Evolutionary conservation across 768 basidiomycete genomes (phyloP), one percentile per base, ranked within the genome.

Genomic region (Hygrophorus pudorinus): DNA sequence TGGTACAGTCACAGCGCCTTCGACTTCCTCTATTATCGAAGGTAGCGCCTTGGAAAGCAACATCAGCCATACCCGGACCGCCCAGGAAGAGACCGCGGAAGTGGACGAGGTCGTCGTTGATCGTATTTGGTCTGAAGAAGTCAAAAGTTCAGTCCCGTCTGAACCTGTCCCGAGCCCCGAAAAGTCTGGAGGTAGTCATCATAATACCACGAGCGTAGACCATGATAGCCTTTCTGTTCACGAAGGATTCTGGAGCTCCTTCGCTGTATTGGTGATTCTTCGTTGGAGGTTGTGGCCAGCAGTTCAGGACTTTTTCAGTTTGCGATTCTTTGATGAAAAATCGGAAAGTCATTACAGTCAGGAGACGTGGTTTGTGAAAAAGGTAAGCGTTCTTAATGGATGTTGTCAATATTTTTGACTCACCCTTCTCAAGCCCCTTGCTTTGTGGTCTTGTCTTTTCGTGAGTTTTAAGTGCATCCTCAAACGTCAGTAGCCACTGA

Each of bases 81-180:
- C 56, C 28, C 54, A 59, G 13, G 65, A 59, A 29, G 62, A 67
- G 42, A 56, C 53, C 11, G 65, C 58, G 31, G 61, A 67, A 43
- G 76, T 86, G 6, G 75, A 88, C 58, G 75, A 84, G 63, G 75
- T 86, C 16, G 76, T 88, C 17, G 85, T 88, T 12, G 85, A 88
- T 59, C 72, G 83, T 38, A 63, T 69, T 27, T 84, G 81, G 82
- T 64, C 71, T 2, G 76, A 78, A 44, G 76, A 76, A 48, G 66
- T 73, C 49, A 75, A 71, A 57, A 77, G 66, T 41, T 73, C 73
- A 16, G 58, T 68, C 33, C 72, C 72, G 43, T 75, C 76, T 12
- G 78, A 80, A 21, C 70, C 73, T 21, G 71, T 64, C 42, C 52
- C 52, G 13, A 67, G 61, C 13, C 70, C 67, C 12, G 72, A 78